phyloP scores from a whole-genome alignment of 495 filamentous ascomycete species.

The Penicillium pulvis region DNA sequence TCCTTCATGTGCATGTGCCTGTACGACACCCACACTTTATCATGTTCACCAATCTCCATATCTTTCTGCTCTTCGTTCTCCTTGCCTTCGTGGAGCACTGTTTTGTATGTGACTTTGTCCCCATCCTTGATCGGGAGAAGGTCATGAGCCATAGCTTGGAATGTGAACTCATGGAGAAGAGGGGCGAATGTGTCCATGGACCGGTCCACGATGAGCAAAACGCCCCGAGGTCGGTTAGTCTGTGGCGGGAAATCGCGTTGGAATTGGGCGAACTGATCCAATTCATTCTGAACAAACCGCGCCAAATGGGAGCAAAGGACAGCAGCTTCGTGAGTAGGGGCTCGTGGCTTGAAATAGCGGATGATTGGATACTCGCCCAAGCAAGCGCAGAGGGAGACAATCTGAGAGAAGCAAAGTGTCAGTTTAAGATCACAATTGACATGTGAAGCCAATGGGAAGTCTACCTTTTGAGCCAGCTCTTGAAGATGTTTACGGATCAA shows the following conservation, averaged over 20 bases:
- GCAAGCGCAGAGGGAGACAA: constrained; percentile 78
- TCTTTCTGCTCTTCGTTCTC: constrained; percentile 76
- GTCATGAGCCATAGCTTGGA: constrained; percentile 97
- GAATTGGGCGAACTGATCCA: constrained; percentile 81
- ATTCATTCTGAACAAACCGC: constrained; percentile 85
- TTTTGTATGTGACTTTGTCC: constrained; percentile 85
- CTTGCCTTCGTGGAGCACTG: constrained; percentile 69
- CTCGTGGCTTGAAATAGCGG: constrained; percentile 79
- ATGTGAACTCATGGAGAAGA: constrained; percentile 93
- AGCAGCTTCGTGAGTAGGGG: constrained; percentile 78
- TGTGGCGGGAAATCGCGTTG: constrained; percentile 82
- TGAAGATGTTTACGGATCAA: constrained; percentile 80
- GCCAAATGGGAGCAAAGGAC: constrained; percentile 87
- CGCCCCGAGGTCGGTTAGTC: constrained; percentile 76
- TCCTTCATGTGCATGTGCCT: constrained; percentile 97
- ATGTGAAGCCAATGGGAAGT: background rate
- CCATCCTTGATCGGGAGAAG: constrained; percentile 82
- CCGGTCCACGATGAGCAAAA: constrained; percentile 85
- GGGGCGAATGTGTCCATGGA: constrained; percentile 90
- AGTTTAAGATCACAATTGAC: constrained; percentile 12
- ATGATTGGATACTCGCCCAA: constrained; percentile 89
- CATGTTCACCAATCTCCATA: constrained; percentile 84
- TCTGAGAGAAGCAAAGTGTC: constrained; percentile 50
- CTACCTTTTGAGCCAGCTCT: constrained; percentile 82
- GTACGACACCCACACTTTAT: constrained; percentile 91